Conservation (phyloP, 805 yeast species). For the Teunomyces gatunensis region DNA sequence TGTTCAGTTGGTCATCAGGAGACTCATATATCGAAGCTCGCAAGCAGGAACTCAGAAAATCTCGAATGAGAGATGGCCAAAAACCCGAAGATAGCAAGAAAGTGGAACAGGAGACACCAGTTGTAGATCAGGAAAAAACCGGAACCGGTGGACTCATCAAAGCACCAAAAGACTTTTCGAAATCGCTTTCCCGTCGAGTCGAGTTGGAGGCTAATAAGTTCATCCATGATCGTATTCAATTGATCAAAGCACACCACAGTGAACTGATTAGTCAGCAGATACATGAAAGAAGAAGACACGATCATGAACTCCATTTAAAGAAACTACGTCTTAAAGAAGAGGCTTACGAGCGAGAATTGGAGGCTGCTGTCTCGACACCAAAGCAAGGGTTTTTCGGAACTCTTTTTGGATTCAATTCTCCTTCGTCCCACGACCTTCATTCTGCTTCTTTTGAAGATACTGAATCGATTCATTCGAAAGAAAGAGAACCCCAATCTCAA, state of each 20-base stretch:
- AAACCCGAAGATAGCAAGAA: slow-evolving; percentile 2
- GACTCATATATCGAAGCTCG: slow-evolving; percentile 37
- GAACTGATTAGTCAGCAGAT: slow-evolving; percentile 35
- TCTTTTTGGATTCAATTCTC: slow-evolving; percentile 24
- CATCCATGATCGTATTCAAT: slow-evolving; percentile 37
- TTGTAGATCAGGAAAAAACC: background rate
- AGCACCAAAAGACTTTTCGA: slow-evolving; percentile 19
- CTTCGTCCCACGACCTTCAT: background rate
- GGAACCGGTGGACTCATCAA: slow-evolving; percentile 7
- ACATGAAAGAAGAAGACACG: slow-evolving; percentile 37
- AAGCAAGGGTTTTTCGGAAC: slow-evolving; percentile 29
- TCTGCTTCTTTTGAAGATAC: background rate
- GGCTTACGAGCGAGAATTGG: slow-evolving; percentile 32
- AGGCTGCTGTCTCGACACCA: slow-evolving; percentile 22
- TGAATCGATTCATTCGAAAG: background rate
- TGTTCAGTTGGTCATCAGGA: slow-evolving; percentile 44
- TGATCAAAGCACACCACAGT: slow-evolving; percentile 36
- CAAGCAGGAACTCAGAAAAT: slow-evolving; percentile 19
- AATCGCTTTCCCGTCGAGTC: slow-evolving; percentile 25
- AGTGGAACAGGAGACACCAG: background rate
- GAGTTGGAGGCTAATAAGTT: slow-evolving; percentile 38
- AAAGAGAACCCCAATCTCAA: background rate
- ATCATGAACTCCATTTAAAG: slow-evolving; percentile 36
- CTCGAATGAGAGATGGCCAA: slow-evolving; percentile 8
- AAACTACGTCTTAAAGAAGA: slow-evolving; percentile 38